Percentiles rank a stretch among this genome's conserved stretches.
phyloP scores from a whole-genome alignment of 179 eudicot species.

The Amaranthus tricolor region DNA sequence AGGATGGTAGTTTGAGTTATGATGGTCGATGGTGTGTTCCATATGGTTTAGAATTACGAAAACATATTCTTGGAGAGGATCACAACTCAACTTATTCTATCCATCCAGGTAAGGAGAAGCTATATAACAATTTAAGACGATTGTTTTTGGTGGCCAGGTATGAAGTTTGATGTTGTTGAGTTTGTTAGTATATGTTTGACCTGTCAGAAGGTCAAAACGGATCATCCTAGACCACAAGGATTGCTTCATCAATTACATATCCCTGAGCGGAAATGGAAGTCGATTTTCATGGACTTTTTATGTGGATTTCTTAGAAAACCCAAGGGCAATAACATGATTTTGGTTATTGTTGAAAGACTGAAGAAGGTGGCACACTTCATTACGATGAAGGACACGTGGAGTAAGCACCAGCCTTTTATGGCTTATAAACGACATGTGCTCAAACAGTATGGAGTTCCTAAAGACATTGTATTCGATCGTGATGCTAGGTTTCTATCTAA shows the following conservation, averaged over 20 bases:
- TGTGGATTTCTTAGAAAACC: too few species aligned
- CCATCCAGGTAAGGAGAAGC: not conserved
- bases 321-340: too few species aligned
- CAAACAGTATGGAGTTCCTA: too few species aligned
- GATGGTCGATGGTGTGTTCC: not conserved
- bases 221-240: constrained; percentile 3
- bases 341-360: too few species aligned
- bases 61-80: not conserved
- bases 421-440: too few species aligned
- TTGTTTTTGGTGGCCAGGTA: constrained; percentile 1
- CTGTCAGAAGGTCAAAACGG: constrained; percentile 7
- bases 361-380: too few species aligned
- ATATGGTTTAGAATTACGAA: not conserved
- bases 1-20: not conserved
- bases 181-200: not conserved
- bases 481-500: too few species aligned
- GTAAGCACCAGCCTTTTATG: too few species aligned
- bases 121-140: not conserved
- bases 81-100: not conserved
- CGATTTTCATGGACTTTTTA: too few species aligned
- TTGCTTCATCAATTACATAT: not conserved
- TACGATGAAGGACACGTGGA: too few species aligned
- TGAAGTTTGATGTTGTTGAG: not conserved
- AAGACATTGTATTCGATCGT: too few species aligned
- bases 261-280: too few species aligned